phyloP scores from a whole-genome alignment of 148 eudicot genomes.

The Talinum fruticosum region DNA sequence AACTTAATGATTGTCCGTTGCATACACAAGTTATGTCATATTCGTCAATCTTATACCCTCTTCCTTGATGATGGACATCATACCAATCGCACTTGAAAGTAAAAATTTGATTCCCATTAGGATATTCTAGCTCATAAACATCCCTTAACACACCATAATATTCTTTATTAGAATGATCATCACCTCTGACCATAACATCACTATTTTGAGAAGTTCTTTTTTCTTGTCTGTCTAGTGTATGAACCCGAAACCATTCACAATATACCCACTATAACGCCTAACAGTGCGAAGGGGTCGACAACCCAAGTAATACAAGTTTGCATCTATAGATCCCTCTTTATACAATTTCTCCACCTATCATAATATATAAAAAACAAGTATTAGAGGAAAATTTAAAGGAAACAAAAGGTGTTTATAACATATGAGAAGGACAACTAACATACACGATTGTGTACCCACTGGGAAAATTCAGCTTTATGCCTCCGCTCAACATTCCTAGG shows the following conservation, averaged over 20 bases:
- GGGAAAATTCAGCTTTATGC: neutral
- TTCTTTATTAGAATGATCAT: constrained; percentile 10
- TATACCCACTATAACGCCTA: neutral
- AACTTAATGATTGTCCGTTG: neutral
- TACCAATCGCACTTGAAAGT: constrained; percentile 12
- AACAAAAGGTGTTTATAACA: neutral
- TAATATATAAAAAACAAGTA: neutral
- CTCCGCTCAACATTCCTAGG: neutral
- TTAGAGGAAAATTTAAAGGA: too few relatives aligned
- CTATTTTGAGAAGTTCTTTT: neutral
- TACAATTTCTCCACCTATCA: neutral
- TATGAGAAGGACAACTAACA: neutral
- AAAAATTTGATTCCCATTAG: neutral
- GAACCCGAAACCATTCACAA: constrained; percentile 1
- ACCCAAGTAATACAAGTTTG: neutral
- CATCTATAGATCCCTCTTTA: neutral
- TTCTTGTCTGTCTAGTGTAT: neutral
- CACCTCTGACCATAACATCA: constrained; percentile 10
- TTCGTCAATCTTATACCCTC: neutral
- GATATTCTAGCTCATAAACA: neutral
- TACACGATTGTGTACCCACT: neutral
- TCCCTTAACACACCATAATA: constrained; percentile 14
- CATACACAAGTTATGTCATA: neutral
- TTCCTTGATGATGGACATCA: neutral
- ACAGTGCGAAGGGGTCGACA: neutral